Percentiles rank a stretch among this genome's conserved stretches.
These are phyloP conservation scores for Serendipita indica DNA, from an alignment of 768 basidiomycete species.

Conservation along the genomic window DNA sequence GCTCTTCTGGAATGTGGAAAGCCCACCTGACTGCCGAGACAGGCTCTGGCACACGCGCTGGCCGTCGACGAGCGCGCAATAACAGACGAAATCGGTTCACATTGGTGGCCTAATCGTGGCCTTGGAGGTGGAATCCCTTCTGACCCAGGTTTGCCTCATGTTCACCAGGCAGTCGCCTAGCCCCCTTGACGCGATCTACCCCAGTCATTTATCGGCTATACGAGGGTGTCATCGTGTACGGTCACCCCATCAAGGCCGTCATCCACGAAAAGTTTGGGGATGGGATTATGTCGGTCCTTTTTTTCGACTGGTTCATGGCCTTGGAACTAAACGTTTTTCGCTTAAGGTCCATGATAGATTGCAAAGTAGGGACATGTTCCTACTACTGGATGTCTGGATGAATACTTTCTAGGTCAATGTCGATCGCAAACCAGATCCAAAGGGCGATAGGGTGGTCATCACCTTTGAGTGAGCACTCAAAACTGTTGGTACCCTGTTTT, in stretches of 20 bases:
- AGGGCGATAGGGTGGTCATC: constrained; percentile 63
- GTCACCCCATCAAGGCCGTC: constrained; percentile 64
- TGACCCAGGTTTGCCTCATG: not conserved
- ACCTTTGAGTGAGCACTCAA: constrained; percentile 54
- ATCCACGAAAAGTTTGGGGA: constrained; percentile 81
- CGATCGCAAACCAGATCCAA: constrained; percentile 55
- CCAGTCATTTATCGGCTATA: constrained; percentile 71
- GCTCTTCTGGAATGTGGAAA: not conserved
- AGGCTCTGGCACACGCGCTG: not conserved
- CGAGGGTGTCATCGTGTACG: constrained; percentile 68
- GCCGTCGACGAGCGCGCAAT: not conserved
- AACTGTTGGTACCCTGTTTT: not conserved
- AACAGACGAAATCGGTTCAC: constrained; percentile 33
- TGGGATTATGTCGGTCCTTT: constrained; percentile 67
- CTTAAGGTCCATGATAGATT: constrained; percentile 55
- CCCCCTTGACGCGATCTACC: constrained; percentile 35
- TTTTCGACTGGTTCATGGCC: no score
- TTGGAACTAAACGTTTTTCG: no score
- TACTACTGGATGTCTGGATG: not conserved
- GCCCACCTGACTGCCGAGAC: not conserved
- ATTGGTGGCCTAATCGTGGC: constrained; percentile 63
- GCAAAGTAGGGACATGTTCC: constrained; percentile 30
- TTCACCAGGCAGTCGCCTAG: not conserved
- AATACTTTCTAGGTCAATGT: constrained; percentile 31
- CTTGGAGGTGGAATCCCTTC: constrained; percentile 57